Conservation (phyloP, 495 filamentous ascomycete genomes). For the Emericellopsis terricola region DNA sequence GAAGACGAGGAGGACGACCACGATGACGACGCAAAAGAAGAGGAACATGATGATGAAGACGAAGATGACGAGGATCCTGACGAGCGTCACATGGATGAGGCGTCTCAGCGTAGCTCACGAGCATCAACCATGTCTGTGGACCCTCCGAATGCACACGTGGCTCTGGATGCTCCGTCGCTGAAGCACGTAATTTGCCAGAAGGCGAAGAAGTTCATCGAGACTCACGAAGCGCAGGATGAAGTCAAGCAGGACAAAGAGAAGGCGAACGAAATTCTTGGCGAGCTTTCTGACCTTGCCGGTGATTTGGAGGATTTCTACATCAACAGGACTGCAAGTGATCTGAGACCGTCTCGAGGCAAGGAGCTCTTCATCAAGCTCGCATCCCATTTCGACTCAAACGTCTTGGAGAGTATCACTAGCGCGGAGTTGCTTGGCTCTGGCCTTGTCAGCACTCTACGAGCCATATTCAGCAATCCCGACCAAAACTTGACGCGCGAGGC, state of each 20-base stretch:
- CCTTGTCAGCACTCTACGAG: constrained; percentile 65
- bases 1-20: constrained; percentile 30
- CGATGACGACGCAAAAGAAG: constrained; percentile 38
- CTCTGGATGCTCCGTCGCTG: constrained; percentile 32
- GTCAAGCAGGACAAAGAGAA: constrained; percentile 54
- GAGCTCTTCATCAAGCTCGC: constrained; percentile 61
- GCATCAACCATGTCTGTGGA: constrained; percentile 39
- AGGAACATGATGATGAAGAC: constrained; percentile 27
- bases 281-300: constrained; percentile 50
- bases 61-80: constrained; percentile 27
- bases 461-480: constrained; percentile 58
- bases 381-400: constrained; percentile 74
- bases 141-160: not conserved
- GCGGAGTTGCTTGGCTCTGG: constrained; percentile 83
- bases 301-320: constrained; percentile 56
- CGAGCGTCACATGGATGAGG: constrained; percentile 39
- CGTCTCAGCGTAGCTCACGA: constrained; percentile 48
- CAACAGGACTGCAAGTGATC: constrained; percentile 20
- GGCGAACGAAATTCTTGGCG: constrained; percentile 53
- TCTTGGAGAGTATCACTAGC: constrained; percentile 88
- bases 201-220: constrained; percentile 66
- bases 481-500: constrained; percentile 37
- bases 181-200: constrained; percentile 55
- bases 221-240: constrained; percentile 60
- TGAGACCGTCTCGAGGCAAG: constrained; percentile 31